A percentile compares a stretch with the other conserved stretches of the same genome.
Conservation (phyloP, 2,329 filamentous ascomycete species). For the Lachnellula hyalina region DNA sequence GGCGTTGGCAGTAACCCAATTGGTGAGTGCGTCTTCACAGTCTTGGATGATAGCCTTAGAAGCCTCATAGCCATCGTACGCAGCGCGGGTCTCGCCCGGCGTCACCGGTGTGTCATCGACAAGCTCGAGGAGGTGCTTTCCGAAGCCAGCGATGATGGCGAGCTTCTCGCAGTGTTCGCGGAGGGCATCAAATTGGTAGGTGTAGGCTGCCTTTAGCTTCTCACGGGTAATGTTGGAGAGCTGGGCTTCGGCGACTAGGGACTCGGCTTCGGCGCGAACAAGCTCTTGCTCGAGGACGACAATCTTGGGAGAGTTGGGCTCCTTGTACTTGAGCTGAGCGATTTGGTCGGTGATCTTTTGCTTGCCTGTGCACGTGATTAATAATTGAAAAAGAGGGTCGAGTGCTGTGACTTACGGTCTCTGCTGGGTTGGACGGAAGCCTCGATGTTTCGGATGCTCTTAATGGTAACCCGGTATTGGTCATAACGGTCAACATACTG, state of each 20-base stretch:
- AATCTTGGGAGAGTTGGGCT: conserved; percentile 95
- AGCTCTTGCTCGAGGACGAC: conserved; percentile 98
- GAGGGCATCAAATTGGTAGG: conserved; percentile 96
- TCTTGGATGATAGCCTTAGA: conserved; percentile 99
- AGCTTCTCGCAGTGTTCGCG: conserved; percentile 98
- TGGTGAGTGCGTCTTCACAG: conserved; percentile 93
- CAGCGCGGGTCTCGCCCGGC: conserved; percentile 88
- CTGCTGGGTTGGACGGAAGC: conserved; percentile 96
- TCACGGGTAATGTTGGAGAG: conserved; percentile 98
- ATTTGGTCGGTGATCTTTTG: conserved; percentile 99
- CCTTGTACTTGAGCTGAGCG: conserved; percentile 98
- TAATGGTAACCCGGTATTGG: conserved; percentile 98
- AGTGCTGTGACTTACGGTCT: conserved; percentile 63
- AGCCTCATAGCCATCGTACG: conserved; percentile 96
- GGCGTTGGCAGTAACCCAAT: conserved; percentile 91
- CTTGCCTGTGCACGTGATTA: conserved; percentile 59
- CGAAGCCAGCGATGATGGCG: conserved; percentile 94
- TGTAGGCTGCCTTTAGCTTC: conserved; percentile 97
- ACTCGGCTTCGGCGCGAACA: conserved; percentile 95
- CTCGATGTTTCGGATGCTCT: conserved; percentile 99
- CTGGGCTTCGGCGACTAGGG: conserved; percentile 96
- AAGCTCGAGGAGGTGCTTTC: conserved; percentile 95
- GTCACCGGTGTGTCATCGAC: conserved; percentile 97
- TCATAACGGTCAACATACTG: conserved; percentile 98
- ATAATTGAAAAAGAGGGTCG: neutral